Conservation (phyloP, 1,284 basidiomycete species). For the Trametes polyzona region DNA sequence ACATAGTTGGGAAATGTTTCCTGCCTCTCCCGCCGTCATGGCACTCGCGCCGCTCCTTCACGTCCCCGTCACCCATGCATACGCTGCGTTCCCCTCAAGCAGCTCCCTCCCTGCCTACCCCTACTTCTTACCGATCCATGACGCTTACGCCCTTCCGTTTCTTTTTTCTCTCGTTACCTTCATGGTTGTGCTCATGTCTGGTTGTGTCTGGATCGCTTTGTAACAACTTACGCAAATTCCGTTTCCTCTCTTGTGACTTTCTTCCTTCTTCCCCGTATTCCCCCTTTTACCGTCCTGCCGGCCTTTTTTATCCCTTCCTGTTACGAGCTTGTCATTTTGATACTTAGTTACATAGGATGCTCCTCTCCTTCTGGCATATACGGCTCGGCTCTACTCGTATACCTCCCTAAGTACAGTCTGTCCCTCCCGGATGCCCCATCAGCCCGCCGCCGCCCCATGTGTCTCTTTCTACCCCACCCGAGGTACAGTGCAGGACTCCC, state of each 20-base stretch:
- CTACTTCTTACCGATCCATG: conserved; percentile 14
- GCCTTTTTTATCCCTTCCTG: conserved; percentile 1
- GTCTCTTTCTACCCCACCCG: too few species aligned
- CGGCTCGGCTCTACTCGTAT: conserved; percentile 14
- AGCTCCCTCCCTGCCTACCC: neutral
- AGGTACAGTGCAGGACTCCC: too few species aligned
- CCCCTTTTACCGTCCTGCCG: neutral
- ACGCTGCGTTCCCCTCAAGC: conserved; percentile 15
- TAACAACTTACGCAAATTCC: conserved; percentile 19
- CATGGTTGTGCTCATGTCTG: conserved; percentile 28
- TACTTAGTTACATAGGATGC: conserved; percentile 13
- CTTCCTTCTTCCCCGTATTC: neutral
- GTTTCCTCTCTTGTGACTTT: conserved; percentile 4
- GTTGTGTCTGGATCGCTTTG: conserved; percentile 27
- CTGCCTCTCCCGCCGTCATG: conserved; percentile 16
- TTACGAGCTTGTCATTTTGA: conserved; percentile 2
- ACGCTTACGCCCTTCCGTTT: conserved; percentile 13
- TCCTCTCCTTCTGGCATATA: conserved; percentile 17
- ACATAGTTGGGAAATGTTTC: conserved; percentile 29
- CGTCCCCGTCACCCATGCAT: conserved; percentile 23
- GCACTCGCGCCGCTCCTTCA: conserved; percentile 25
- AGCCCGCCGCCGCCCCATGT: neutral
- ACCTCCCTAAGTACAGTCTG: conserved; percentile 15
- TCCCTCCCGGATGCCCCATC: neutral
- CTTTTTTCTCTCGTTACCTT: conserved; percentile 4